Evolutionary conservation across 2,329 filamentous ascomycete species (phyloP), one percentile per base, ranked within the genome.

Genomic region (Lachnellula occidentalis): DNA sequence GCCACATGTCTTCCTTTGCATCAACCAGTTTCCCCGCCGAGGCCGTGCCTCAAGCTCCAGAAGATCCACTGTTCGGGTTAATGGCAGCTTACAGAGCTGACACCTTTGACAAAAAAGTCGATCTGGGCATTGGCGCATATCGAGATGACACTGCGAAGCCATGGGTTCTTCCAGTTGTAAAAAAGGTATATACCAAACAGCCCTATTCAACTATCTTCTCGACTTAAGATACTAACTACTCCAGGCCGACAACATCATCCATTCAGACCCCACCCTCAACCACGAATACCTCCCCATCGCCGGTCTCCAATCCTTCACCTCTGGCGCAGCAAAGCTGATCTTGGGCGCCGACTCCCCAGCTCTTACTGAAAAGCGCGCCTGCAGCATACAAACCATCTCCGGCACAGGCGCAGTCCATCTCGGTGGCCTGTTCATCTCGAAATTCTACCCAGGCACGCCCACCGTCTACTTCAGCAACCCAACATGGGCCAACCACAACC

Each of bases 211-310:
- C 22, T 22, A 22, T 22, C 14, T n/a, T 47, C 14, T 21, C 27
- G 46, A 36, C 9, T 42, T 39, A 39, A 56, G n/a, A n/a, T n/a
- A 34, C 27, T 34, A 45, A 49, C 42, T 48, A 55, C 50, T 62
- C 50, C 70, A 97, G 92, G 94, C 94, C 65, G 92, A 97, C 71
- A 87, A 94, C 62, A 84, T 90, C 67, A 82, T 97, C 63, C 88
- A 86, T 72, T 87, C 87, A 70, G 91, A 96, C 74, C 91, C 92
- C 69, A 82, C 89, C 57, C 80, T 95, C 66, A 95, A 99, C 77
- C 92, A 99, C 78, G 94, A 99, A 80, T 99, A 99, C 75, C 90
- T 95, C 57, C 92, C 94, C 56, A 99, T 99, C 71, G 88, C 91
- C 59, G 94, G 94, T 69, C 81, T 97, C 56, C 75, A 86, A 53